Conservation (phyloP, 805 yeast genomes). For the Teunomyces cretensis region DNA sequence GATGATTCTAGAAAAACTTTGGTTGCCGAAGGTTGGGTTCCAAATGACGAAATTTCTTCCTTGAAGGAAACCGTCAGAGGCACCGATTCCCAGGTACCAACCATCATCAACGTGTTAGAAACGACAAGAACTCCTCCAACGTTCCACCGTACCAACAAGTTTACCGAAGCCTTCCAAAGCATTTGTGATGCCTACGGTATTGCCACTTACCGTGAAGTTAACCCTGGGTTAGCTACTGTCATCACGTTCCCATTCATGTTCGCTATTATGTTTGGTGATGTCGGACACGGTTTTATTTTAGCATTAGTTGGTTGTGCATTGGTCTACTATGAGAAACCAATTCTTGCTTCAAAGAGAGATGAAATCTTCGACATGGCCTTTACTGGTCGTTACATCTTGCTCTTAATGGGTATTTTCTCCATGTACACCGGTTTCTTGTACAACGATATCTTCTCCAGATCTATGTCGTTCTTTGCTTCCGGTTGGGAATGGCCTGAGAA, state of each 20-base stretch:
- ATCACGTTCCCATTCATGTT: slow-evolving; percentile 81
- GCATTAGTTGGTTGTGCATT: slow-evolving; percentile 53
- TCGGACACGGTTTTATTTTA: slow-evolving; percentile 73
- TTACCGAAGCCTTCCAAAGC: slow-evolving; percentile 66
- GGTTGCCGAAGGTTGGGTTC: slow-evolving; percentile 97
- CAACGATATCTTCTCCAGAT: slow-evolving; percentile 69
- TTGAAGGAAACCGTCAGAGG: slow-evolving; percentile 67
- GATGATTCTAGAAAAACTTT: slow-evolving; percentile 83
- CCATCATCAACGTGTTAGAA: slow-evolving; percentile 54
- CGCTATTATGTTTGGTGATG: slow-evolving; percentile 82
- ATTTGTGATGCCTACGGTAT: slow-evolving; percentile 78
- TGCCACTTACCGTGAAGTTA: slow-evolving; percentile 72
- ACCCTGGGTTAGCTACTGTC: slow-evolving; percentile 72
- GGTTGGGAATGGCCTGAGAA: slow-evolving; percentile 72
- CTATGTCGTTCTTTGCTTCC: slow-evolving; percentile 63
- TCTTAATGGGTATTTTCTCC: slow-evolving; percentile 71
- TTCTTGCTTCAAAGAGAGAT: slow-evolving; percentile 57
- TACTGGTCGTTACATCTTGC: slow-evolving; percentile 65
- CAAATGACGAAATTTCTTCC: slow-evolving; percentile 68
- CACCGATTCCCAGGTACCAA: slow-evolving; percentile 52
- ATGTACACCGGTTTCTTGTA: slow-evolving; percentile 74
- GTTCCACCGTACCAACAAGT: slow-evolving; percentile 66
- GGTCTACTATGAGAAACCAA: slow-evolving; percentile 53
- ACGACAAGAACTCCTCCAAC: slow-evolving; percentile 74
- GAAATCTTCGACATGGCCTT: slow-evolving; percentile 79